These are phyloP conservation scores for Diaporthe citriasiana DNA, from an alignment of 2,329 filamentous ascomycete genomes.

Conservation along the genomic window DNA sequence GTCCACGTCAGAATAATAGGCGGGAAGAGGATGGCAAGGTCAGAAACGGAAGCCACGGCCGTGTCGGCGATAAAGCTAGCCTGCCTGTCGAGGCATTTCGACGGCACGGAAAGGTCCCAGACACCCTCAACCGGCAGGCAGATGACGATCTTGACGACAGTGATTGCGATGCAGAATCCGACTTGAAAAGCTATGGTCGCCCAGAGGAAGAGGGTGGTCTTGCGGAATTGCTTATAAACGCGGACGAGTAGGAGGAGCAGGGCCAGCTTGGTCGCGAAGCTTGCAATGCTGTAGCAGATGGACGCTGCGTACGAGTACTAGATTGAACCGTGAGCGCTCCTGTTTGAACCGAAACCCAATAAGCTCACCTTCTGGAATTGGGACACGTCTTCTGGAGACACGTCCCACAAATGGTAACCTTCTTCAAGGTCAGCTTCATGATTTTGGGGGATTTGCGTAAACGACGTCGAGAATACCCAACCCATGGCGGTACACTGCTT, in stretches of 20 bases:
- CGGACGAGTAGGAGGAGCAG: background rate
- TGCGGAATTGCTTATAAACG: constrained; percentile 3
- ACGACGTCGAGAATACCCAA: background rate
- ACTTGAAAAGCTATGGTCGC: constrained; percentile 11
- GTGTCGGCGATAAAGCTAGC: constrained; percentile 19
- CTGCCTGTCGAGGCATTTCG: constrained; percentile 5
- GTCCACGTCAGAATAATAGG: constrained; percentile 7
- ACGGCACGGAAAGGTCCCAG: constrained; percentile 4
- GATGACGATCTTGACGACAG: background rate
- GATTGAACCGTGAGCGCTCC: background rate
- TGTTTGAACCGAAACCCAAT: background rate
- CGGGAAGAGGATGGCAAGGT: constrained; percentile 14
- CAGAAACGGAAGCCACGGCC: background rate
- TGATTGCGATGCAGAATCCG: constrained; percentile 12
- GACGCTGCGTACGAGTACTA: background rate
- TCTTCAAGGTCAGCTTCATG: background rate
- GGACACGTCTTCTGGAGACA: background rate
- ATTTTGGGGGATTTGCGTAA: background rate
- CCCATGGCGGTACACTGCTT: background rate
- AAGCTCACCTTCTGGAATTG: constrained; percentile 1
- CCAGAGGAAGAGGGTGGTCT: background rate
- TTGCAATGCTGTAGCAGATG: constrained; percentile 14
- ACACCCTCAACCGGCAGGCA: constrained; percentile 9
- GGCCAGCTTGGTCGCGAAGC: constrained; percentile 14
- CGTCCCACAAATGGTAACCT: constrained; percentile 18